These are phyloP conservation scores for Globisporangium apiculatum DNA, from an alignment of 352 stramenopile genomes.

Conservation along the genomic window DNA sequence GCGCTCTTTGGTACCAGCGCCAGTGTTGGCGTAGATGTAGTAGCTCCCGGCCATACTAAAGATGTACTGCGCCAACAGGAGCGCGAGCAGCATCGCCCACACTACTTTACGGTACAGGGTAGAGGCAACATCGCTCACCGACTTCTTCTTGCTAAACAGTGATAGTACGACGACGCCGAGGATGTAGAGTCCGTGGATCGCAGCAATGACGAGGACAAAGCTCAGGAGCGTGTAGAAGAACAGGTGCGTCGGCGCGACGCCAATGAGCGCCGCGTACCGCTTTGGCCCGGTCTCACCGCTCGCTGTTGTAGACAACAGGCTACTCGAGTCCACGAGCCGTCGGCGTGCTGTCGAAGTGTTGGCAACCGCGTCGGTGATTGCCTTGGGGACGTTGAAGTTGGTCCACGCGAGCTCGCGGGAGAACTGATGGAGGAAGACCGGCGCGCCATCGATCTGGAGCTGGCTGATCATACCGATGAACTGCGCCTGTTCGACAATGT, in stretches of 20 bases:
- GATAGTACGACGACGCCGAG: conserved; percentile 44
- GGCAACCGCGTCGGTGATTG: conserved; percentile 18
- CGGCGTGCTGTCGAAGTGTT: no score
- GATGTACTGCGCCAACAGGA: conserved; percentile 83
- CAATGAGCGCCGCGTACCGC: conserved; percentile 63
- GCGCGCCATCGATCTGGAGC: conserved; percentile 59
- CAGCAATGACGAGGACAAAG: conserved; percentile 48
- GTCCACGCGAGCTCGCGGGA: conserved; percentile 81
- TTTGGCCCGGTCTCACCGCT: conserved; percentile 51
- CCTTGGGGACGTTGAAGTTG: conserved; percentile 80
- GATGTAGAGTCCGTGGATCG: conserved; percentile 60
- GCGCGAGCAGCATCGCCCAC: conserved; percentile 56
- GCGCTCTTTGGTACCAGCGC: conserved; percentile 12
- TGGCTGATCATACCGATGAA: conserved; percentile 84
- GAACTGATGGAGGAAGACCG: conserved; percentile 74
- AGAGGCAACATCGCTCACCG: conserved; percentile 38
- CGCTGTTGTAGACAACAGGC: conserved; percentile 11
- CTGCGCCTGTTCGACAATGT: conserved; percentile 82
- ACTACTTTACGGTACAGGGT: conserved; percentile 82
- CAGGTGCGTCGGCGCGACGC: conserved; percentile 49
- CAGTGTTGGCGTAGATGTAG: conserved; percentile 47
- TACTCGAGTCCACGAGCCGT: conserved; percentile 19
- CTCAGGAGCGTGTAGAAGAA: conserved; percentile 80
- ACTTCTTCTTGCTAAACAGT: conserved; percentile 48
- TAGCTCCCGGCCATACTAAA: conserved; percentile 80